phyloP scores from a whole-genome alignment of 495 filamentous ascomycete species.

The Neurospora cerealis region DNA sequence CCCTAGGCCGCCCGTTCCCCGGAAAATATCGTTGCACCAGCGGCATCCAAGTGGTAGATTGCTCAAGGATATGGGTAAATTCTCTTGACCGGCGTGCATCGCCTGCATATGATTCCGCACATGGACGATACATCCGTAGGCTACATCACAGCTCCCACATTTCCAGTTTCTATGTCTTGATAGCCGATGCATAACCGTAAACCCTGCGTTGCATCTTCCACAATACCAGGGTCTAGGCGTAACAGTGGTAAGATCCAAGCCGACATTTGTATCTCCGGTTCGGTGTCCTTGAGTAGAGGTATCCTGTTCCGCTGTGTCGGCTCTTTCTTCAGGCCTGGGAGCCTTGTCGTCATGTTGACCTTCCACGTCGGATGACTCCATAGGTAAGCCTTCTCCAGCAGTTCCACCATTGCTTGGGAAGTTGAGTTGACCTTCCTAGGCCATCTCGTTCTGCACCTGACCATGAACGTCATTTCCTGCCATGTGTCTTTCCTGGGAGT shows the following conservation, averaged over 20 bases:
- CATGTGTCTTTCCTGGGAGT: background rate
- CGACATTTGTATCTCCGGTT: background rate
- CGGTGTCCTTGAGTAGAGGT: background rate
- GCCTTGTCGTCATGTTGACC: background rate
- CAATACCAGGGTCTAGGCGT: background rate
- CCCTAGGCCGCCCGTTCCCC: too few species aligned
- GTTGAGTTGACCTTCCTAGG: background rate
- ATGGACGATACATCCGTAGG: background rate
- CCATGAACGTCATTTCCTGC: background rate
- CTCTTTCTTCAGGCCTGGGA: background rate
- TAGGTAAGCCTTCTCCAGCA: background rate
- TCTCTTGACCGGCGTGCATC: background rate
- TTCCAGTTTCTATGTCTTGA: background rate
- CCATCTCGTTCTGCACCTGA: background rate
- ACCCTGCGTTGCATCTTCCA: background rate
- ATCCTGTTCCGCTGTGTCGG: background rate
- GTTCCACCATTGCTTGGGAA: background rate
- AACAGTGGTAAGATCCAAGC: background rate
- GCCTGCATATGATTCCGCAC: background rate
- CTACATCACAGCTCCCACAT: background rate
- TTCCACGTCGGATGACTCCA: background rate
- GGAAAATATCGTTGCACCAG: background rate
- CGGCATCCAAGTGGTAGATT: background rate
- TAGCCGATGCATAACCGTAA: accelerated
- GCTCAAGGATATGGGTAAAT: background rate